phyloP scores from a whole-genome alignment of 2,329 filamentous ascomycete species.

The Gaeumannomyces tritici region DNA sequence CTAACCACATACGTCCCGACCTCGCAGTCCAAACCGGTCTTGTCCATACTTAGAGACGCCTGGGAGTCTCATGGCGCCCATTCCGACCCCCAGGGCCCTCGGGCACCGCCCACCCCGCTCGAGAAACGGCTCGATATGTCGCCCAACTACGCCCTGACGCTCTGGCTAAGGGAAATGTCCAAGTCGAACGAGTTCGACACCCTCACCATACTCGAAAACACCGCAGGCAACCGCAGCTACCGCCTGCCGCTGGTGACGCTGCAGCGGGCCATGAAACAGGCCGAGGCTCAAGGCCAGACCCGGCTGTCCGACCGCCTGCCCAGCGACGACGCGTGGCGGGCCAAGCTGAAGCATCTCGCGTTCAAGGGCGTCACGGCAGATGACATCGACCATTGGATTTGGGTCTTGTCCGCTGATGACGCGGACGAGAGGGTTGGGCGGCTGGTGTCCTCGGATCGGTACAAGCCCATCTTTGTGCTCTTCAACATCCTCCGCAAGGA shows the following conservation, averaged over 20 bases:
- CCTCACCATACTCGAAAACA: not conserved
- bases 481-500: constrained; percentile 24
- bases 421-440: constrained; percentile 25
- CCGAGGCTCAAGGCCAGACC: constrained; percentile 11
- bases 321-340: constrained; percentile 18
- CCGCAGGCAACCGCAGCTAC: constrained; percentile 13
- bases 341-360: constrained; percentile 18
- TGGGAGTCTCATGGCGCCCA: not conserved
- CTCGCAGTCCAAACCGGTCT: not conserved
- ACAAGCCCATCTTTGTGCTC: constrained; percentile 29
- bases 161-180: not conserved
- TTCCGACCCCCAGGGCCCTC: too few relatives aligned
- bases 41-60: not conserved
- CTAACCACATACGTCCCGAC: not conserved
- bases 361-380: constrained; percentile 21
- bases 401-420: constrained; percentile 25
- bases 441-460: constrained; percentile 20
- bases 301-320: constrained; percentile 12
- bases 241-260: constrained; percentile 16
- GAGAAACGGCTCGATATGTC: not conserved
- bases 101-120: not conserved
- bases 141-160: not conserved
- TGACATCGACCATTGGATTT: constrained; percentile 29
- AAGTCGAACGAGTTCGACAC: not conserved
- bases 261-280: constrained; percentile 14